Evolutionary conservation across 495 filamentous ascomycete species (phyloP).

Genomic region (Penicillium chermesinum): DNA sequence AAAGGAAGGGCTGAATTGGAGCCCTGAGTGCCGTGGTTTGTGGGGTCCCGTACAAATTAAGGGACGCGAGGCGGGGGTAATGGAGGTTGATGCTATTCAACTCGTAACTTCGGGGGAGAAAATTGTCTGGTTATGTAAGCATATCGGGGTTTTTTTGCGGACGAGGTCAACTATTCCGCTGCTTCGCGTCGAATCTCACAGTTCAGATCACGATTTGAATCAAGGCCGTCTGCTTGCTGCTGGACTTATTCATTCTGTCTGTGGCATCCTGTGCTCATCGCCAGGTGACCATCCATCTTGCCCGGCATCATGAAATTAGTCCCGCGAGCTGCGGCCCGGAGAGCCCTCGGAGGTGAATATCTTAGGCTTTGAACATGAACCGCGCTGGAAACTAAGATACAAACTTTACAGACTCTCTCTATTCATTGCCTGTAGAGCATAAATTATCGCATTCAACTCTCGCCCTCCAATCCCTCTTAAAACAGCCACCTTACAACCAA

Average conservation of each 20-base stretch:
- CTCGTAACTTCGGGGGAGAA: conserved; percentile 15
- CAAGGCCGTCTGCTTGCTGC: neutral
- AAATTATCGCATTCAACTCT: neutral
- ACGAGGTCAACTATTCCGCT: conserved; percentile 7
- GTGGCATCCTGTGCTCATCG: conserved; percentile 8
- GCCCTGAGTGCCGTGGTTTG: neutral
- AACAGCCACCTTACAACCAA: conserved; percentile 1
- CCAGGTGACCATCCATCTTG: conserved; percentile 5
- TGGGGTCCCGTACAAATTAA: conserved; percentile 4
- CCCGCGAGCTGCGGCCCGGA: conserved; percentile 22
- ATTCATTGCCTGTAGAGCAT: neutral
- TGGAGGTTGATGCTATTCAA: conserved; percentile 18
- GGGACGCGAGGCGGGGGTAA: conserved; percentile 11
- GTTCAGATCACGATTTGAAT: conserved; percentile 4
- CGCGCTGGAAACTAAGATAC: neutral
- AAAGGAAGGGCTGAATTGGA: neutral
- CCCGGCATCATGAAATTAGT: conserved; percentile 30
- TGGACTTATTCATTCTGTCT: neutral
- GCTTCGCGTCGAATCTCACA: conserved; percentile 6
- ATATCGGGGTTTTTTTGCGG: conserved; percentile 13
- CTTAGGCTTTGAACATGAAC: neutral
- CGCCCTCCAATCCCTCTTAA: neutral
- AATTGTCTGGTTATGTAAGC: conserved; percentile 32
- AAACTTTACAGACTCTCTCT: neutral
- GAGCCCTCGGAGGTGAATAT: conserved; percentile 22